Conservation (phyloP, 306 rosid species). For the Argentina anserina region DNA sequence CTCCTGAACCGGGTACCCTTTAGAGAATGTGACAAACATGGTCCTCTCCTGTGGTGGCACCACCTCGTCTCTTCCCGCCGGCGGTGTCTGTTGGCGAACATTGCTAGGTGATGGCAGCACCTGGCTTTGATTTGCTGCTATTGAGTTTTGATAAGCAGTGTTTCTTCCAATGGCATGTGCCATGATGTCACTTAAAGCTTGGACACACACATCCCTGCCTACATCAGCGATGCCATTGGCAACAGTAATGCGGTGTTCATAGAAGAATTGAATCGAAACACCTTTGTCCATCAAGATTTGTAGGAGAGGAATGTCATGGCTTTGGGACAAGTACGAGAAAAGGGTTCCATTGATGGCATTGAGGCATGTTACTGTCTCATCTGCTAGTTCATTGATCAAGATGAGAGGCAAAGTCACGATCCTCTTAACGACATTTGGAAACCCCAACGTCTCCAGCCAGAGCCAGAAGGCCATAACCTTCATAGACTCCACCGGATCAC, state of each 20-base stretch:
- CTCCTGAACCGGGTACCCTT: slow-evolving; percentile 57
- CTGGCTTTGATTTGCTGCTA: slow-evolving; percentile 2
- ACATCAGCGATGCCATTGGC: slow-evolving; percentile 26
- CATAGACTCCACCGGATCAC: slow-evolving; percentile 63
- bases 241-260: slow-evolving; percentile 17
- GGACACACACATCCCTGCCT: slow-evolving; percentile 30
- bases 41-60: slow-evolving; percentile 49
- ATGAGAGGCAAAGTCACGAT: slow-evolving; percentile 34
- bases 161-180: slow-evolving; percentile 18
- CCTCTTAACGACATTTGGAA: slow-evolving; percentile 32
- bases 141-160: neutral
- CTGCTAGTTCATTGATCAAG: slow-evolving; percentile 56
- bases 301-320: slow-evolving; percentile 37
- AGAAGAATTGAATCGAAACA: slow-evolving; percentile 28
- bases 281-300: slow-evolving; percentile 43
- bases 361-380: slow-evolving; percentile 52
- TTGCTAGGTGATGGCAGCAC: neutral
- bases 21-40: slow-evolving; percentile 70
- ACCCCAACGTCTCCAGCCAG: slow-evolving; percentile 66
- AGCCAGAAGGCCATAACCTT: slow-evolving; percentile 59
- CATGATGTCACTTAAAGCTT: slow-evolving; percentile 55
- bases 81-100: neutral
- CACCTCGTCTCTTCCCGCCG: neutral
- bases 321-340: neutral
- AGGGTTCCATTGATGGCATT: slow-evolving; percentile 20